A percentile compares a stretch with the other conserved stretches of the same genome.
phyloP scores from a whole-genome alignment of 495 filamentous ascomycete species.

The Podospora didyma region DNA sequence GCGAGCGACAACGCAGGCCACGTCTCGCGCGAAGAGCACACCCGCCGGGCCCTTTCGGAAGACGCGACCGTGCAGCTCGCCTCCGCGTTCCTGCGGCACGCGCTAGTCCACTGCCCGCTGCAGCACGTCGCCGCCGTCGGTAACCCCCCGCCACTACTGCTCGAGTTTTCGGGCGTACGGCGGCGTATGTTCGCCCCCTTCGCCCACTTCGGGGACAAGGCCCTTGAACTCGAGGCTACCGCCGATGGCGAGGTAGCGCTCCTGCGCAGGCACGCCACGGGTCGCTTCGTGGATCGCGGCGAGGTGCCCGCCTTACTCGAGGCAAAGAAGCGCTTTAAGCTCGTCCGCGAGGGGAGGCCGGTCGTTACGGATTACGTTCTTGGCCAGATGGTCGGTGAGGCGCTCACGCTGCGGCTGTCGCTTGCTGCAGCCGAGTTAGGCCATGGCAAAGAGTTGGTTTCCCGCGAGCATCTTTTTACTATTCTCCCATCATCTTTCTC shows the following conservation, averaged over 20 bases:
- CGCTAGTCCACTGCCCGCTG: constrained; percentile 5
- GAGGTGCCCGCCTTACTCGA: constrained; percentile 3
- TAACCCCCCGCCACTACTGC: too few relatives aligned
- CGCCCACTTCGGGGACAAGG: neutral
- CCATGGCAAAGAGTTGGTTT: neutral
- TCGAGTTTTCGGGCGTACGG: constrained; percentile 8
- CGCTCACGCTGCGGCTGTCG: constrained; percentile 3
- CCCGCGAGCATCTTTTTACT: neutral
- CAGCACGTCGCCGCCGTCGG: neutral
- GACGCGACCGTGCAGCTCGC: constrained; percentile 5
- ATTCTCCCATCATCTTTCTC: neutral
- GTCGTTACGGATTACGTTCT: constrained; percentile 3
- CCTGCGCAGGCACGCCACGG: neutral
- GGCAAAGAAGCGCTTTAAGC: constrained; percentile 4
- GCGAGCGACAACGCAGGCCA: constrained; percentile 5
- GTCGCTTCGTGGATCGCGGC: neutral
- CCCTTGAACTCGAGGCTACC: constrained; percentile 7
- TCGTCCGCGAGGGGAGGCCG: constrained; percentile 4
- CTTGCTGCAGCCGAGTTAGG: neutral
- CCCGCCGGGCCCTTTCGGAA: neutral
- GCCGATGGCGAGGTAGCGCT: constrained; percentile 4
- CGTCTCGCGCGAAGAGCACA: constrained; percentile 5
- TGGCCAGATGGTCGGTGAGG: constrained; percentile 7
- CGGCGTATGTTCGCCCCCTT: constrained; percentile 1
- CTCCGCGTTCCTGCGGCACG: constrained; percentile 7